Evolutionary conservation across 371 early-diverging fungal genomes (phyloP).

Genomic region (Syncephalastrum racemosum): DNA sequence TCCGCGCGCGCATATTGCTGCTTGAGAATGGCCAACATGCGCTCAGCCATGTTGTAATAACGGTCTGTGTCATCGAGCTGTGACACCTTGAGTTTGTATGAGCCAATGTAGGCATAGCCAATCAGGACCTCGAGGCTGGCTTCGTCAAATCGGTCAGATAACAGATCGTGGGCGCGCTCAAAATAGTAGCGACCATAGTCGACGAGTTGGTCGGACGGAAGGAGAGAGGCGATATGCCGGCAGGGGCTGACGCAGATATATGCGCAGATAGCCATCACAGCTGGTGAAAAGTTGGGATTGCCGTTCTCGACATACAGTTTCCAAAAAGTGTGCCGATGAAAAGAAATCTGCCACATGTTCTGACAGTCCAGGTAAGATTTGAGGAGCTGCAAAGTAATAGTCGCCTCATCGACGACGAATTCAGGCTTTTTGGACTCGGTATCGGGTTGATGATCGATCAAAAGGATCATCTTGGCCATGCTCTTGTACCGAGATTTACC

Average conservation of each 20-base stretch:
- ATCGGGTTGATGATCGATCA: conserved; percentile 4
- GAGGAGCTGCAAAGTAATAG: conserved; percentile 21
- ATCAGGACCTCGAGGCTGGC: conserved; percentile 24
- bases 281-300: conserved; percentile 19
- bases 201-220: conserved; percentile 15
- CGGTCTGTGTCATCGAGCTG: conserved; percentile 12
- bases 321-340: conserved; percentile 28
- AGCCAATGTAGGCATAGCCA: conserved; percentile 23
- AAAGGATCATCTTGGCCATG: conserved; percentile 12
- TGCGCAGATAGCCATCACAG: conserved; percentile 33
- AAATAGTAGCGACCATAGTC: conserved; percentile 30
- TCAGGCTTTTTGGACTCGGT: neutral
- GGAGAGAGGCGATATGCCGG: conserved; percentile 15
- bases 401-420: conserved; percentile 4
- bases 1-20: conserved; percentile 5
- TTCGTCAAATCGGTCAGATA: conserved; percentile 39
- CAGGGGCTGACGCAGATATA: conserved; percentile 24
- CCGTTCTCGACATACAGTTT: conserved; percentile 14
- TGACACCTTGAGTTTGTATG: conserved; percentile 20
- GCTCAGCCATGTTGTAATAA: conserved; percentile 29
- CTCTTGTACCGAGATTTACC: conserved; percentile 31
- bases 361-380: conserved; percentile 25
- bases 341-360: conserved; percentile 21
- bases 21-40: conserved; percentile 21
- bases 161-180: conserved; percentile 27